Evolutionary conservation across 176 grass and related monocot species (phyloP), one percentile per base, ranked within the genome.

Genomic region (Areca catechu): DNA sequence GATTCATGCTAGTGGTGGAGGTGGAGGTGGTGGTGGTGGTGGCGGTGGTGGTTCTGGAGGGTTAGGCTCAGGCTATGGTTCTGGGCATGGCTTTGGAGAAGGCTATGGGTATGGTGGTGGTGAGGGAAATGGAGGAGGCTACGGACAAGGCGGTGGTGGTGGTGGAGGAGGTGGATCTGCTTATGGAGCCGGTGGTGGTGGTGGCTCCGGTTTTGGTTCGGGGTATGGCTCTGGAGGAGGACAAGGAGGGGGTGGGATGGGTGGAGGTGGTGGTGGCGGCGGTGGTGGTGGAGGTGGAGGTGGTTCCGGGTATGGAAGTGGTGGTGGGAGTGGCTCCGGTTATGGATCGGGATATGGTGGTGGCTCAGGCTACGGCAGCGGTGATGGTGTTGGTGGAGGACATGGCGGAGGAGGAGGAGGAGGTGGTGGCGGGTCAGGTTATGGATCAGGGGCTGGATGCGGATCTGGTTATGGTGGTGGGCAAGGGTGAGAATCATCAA

Each of bases 331-430:
- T 43, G 34, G 34, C 34, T 43, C 9, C 1, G 72, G 72, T 43
- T 66, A 22, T 57, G 72, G 71, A 52, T 54, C 24, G 1, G 71
- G 71, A 14, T 63, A 50, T 16, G 71, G 71, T 3, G 53, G 48
- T 48, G 71, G 70, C n/a, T 56, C 55, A 22, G 70, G 70, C n/a
- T 57, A 56, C 28, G 67, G 54, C 16, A 16, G 57, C 24, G 57
- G 24, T 7, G 21, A 0, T 4, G 15, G 50, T 7, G 22, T 17
- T 0, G 50, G 50, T 54, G n/a, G 18, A 2, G 22, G 49, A 10
- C 54, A 51, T 29, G 34, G 34, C 1, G 34, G 3, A 43, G 65
- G 65, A 24, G 53, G 34, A 12, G 34, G 34, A 14, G 34, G 25
- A 2, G 51, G 51, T 1, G 51, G 51, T 5, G 25, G 28, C 27